Percentiles rank a stretch among this genome's conserved stretches.
Conservation (phyloP, 1,284 basidiomycete species). For the Cutaneotrichosporon mucoides region DNA sequence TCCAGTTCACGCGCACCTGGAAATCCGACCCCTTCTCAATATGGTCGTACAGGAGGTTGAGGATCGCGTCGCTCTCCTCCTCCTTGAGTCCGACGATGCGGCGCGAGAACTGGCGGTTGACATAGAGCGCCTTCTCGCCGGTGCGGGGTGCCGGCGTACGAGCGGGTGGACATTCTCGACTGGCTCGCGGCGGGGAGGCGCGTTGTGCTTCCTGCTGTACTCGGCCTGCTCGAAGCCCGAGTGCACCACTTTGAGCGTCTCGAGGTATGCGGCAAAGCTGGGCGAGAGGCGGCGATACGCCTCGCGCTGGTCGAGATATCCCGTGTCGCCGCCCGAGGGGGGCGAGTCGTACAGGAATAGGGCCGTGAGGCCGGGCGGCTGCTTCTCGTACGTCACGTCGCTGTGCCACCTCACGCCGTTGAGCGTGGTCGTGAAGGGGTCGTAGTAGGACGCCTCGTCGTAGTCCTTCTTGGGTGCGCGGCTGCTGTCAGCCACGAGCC, state of each 20-base stretch:
- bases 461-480: background rate
- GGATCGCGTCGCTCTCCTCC: slow-evolving; percentile 63
- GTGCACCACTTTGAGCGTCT: slow-evolving; percentile 62
- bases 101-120: slow-evolving; percentile 57
- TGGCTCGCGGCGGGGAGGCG: slow-evolving; percentile 62
- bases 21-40: slow-evolving; percentile 54
- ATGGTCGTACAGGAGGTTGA: slow-evolving; percentile 58
- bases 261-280: slow-evolving; percentile 62
- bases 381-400: slow-evolving; percentile 75
- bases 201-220: slow-evolving; percentile 51
- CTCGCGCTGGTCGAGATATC: slow-evolving; percentile 50
- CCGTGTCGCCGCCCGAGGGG: slow-evolving; percentile 71
- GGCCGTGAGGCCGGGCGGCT: slow-evolving; percentile 78
- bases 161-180: slow-evolving; percentile 59
- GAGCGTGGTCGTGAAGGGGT: slow-evolving; percentile 12
- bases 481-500: background rate
- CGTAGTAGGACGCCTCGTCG: background rate
- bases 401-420: slow-evolving; percentile 65
- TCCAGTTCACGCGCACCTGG: slow-evolving; percentile 53
- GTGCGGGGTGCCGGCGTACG: slow-evolving; percentile 42
- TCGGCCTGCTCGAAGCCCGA: slow-evolving; percentile 62
- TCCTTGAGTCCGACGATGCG: slow-evolving; percentile 64
- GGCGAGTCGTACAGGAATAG: slow-evolving; percentile 72
- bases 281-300: slow-evolving; percentile 66
- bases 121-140: slow-evolving; percentile 45